Conservation (phyloP, 345 rosid genomes). For the Hypericum perforatum region DNA sequence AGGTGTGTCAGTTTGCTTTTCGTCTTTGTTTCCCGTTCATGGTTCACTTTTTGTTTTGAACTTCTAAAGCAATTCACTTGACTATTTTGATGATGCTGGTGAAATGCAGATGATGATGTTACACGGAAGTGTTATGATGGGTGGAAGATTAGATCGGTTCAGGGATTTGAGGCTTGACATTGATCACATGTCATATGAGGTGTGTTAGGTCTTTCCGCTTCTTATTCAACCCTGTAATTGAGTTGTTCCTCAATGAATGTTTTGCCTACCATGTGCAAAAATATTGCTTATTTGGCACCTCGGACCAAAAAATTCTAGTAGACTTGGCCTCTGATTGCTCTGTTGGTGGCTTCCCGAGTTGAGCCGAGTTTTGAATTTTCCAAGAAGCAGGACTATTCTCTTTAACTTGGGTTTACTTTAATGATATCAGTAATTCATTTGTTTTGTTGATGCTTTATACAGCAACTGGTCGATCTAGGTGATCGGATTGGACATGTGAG, state of each 20-base stretch:
- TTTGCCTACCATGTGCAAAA: too few relatives aligned
- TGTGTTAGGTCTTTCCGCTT: conserved; percentile 1
- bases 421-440: background rate
- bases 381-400: too few relatives aligned
- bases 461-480: conserved; percentile 85
- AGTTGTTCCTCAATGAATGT: background rate
- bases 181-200: conserved; percentile 58
- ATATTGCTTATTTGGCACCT: too few relatives aligned
- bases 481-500: conserved; percentile 77
- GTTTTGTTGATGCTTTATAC: conserved; percentile 11
- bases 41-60: background rate
- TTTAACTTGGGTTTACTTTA: background rate
- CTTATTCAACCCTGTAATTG: background rate
- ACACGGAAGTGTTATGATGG: conserved; percentile 35
- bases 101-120: conserved; percentile 41
- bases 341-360: too few relatives aligned
- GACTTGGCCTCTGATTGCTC: too few relatives aligned
- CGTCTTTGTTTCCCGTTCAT: background rate
- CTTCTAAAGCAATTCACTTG: background rate
- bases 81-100: background rate
- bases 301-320: too few relatives aligned
- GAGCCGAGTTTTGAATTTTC: too few relatives aligned
- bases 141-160: conserved; percentile 42
- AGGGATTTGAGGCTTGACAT: conserved; percentile 48
- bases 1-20: conserved; percentile 34